Evolutionary conservation across 495 filamentous ascomycete genomes (phyloP).

Genomic region (Hypoxylon fragiforme): DNA sequence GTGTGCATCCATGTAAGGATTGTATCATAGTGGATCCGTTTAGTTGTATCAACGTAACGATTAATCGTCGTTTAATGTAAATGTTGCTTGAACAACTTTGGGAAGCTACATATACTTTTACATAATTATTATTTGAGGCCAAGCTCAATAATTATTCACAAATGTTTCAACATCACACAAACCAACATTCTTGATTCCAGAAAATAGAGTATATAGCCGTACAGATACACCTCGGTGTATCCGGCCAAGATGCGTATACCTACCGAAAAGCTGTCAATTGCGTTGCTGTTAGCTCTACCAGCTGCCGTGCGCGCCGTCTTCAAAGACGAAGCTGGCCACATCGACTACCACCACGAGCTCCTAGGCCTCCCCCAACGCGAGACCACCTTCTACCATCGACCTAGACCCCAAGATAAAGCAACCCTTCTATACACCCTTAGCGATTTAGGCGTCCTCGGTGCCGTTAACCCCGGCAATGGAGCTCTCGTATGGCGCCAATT

Average conservation of each 20-base stretch:
- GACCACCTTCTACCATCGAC: conserved; percentile 93
- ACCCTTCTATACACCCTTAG: conserved; percentile 90
- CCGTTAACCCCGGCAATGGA: conserved; percentile 86
- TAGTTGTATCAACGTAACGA: conserved; percentile 2
- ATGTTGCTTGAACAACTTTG: too few relatives aligned
- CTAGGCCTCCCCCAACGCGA: conserved; percentile 78
- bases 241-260: conserved; percentile 33
- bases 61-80: neutral
- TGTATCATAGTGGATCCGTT: conserved; percentile 21
- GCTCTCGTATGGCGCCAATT: conserved; percentile 83
- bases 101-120: too few relatives aligned
- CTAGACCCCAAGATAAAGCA: conserved; percentile 75
- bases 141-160: too few relatives aligned
- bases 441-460: conserved; percentile 77
- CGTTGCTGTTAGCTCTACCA: conserved; percentile 43
- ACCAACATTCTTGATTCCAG: neutral
- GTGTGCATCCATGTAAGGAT: conserved; percentile 21
- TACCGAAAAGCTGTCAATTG: conserved; percentile 27
- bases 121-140: too few relatives aligned
- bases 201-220: conserved; percentile 15
- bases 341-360: conserved; percentile 92
- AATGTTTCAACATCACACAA: conserved; percentile 11
- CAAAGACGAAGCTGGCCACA: conserved; percentile 84
- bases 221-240: conserved; percentile 17
- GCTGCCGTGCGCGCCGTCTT: conserved; percentile 68